Percentiles rank a stretch among this genome's conserved stretches.
Conservation (phyloP, 257 asterid genomes). For the Solanum clarkiae region DNA sequence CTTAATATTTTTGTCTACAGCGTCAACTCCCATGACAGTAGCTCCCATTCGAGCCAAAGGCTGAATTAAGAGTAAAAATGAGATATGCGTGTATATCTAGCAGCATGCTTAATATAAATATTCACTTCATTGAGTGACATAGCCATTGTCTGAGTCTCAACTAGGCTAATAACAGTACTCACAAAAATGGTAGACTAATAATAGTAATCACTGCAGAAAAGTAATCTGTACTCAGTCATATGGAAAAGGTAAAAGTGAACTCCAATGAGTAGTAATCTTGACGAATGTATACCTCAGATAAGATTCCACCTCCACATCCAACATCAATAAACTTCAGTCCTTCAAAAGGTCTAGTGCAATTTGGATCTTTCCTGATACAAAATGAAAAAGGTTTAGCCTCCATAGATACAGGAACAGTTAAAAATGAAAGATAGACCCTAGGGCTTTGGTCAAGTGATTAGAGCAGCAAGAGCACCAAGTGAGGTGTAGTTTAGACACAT, state of each 20-base stretch:
- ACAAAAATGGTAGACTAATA: background rate
- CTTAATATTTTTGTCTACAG: conserved; percentile 82
- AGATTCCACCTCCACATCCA: conserved; percentile 96
- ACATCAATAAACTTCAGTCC: conserved; percentile 78
- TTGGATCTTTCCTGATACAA: conserved; percentile 63
- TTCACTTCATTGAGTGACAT: background rate
- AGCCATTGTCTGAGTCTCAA: background rate
- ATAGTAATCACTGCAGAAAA: background rate
- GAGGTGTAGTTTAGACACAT: background rate
- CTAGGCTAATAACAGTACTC: background rate
- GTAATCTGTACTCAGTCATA: background rate
- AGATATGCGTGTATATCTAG: background rate
- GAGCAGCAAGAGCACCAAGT: background rate
- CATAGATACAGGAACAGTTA: background rate
- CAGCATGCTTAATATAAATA: background rate
- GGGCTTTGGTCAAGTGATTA: background rate
- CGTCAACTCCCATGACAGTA: conserved; percentile 75
- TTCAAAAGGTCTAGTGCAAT: conserved; percentile 61
- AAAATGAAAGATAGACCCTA: background rate
- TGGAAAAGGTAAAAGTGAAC: background rate
- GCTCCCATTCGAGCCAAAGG: conserved; percentile 97
- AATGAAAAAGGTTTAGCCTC: conserved; percentile 12
- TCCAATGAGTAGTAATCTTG: background rate
- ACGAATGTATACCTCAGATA: conserved; percentile 64
- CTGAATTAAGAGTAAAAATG: conserved; percentile 20